A percentile compares a stretch with the other conserved stretches of the same genome.
phyloP scores from a whole-genome alignment of 176 grass and related monocot genomes.

The Lolium perenne region DNA sequence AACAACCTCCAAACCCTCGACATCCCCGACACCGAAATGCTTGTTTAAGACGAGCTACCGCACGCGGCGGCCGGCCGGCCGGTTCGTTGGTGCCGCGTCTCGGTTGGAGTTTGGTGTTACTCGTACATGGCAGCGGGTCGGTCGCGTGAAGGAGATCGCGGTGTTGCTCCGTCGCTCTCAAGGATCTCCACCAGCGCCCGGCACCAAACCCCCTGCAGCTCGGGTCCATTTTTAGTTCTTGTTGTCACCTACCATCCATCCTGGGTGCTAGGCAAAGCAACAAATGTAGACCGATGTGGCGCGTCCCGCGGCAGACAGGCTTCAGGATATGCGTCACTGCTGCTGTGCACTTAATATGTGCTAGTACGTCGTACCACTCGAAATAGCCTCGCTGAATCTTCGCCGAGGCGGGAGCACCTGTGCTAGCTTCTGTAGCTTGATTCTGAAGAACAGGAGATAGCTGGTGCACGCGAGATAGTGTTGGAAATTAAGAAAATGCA shows the following conservation, averaged over 20 bases:
- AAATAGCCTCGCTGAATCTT: not conserved
- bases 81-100: slow-evolving; percentile 44
- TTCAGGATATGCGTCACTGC: not conserved
- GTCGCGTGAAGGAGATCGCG: slow-evolving; percentile 52
- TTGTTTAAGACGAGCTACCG: not conserved
- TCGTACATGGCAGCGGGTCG: not conserved
- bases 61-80: not conserved
- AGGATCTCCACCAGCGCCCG: not conserved
- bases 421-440: not conserved
- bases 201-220: slow-evolving; percentile 29
- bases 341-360: not conserved
- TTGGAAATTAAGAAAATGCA: too few relatives aligned
- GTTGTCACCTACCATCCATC: slow-evolving; percentile 34
- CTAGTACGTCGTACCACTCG: not conserved
- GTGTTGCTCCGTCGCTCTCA: slow-evolving; percentile 42
- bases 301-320: not conserved
- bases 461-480: not conserved
- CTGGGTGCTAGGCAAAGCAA: slow-evolving; percentile 38
- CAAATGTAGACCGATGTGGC: not conserved
- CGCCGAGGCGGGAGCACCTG: not conserved
- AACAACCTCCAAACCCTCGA: not conserved
- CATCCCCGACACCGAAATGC: not conserved
- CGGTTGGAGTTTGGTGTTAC: slow-evolving; percentile 47
- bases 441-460: not conserved
- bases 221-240: not conserved